phyloP scores from a whole-genome alignment of 2,329 filamentous ascomycete species.

The Cladophialophora carrionii region DNA sequence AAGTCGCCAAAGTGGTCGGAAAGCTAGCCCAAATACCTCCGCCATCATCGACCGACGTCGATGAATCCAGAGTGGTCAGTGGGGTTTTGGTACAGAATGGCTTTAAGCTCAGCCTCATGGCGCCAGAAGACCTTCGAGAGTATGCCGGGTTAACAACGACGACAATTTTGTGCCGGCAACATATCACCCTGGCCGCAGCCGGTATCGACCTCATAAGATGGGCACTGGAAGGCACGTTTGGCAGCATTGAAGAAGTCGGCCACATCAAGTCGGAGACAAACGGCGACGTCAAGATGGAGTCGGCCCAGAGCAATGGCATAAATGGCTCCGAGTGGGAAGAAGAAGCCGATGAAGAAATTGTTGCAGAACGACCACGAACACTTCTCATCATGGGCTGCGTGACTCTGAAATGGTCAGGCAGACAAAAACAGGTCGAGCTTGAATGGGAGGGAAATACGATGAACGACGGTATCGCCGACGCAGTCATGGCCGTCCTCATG shows the following conservation, averaged over 20 bases:
- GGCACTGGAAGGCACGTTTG: slow-evolving; percentile 93
- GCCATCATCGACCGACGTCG: slow-evolving; percentile 56
- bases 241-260: slow-evolving; percentile 68
- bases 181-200: slow-evolving; percentile 82
- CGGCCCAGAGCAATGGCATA: slow-evolving; percentile 42
- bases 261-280: slow-evolving; percentile 31
- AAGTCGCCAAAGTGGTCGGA: slow-evolving; percentile 93
- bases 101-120: slow-evolving; percentile 96
- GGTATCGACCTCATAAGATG: slow-evolving; percentile 90
- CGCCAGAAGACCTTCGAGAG: slow-evolving; percentile 90
- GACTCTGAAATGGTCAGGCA: slow-evolving; percentile 71
- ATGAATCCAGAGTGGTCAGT: slow-evolving; percentile 67
- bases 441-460: slow-evolving; percentile 99
- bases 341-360: slow-evolving; percentile 52
- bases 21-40: slow-evolving; percentile 82
- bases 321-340: slow-evolving; percentile 45
- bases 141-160: slow-evolving; percentile 97
- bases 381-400: slow-evolving; percentile 88
- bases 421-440: slow-evolving; percentile 78
- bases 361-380: slow-evolving; percentile 44
- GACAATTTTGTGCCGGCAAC: slow-evolving; percentile 89
- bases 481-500: slow-evolving; percentile 88
- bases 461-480: slow-evolving; percentile 97
- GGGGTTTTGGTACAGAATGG: slow-evolving; percentile 96
- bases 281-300: slow-evolving; percentile 37